Base-by-base conservation (phyloP, 352 stramenopile species). In the Pythium folliculosum region DNA sequence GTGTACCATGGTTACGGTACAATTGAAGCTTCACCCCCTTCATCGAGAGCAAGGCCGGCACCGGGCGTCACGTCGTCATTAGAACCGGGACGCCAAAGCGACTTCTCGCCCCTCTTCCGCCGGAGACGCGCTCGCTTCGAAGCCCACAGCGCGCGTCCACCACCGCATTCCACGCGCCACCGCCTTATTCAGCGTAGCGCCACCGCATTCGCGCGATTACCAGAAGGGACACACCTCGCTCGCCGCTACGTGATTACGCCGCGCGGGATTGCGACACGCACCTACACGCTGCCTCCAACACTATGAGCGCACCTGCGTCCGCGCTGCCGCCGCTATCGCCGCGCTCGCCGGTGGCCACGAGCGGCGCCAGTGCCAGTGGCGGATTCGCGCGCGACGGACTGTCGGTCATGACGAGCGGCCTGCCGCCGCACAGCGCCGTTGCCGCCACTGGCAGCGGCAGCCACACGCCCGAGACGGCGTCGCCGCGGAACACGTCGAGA, bases 321-420 rank as follows among this genome's bases (percentile, higher is more conserved):
- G 47, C 27, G 9, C 27, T 38, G 7, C 48, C 53, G 32, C 53
- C 55, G 40, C 22, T 49, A 37, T 14, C 69, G 63, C 52, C 57
- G 30, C 57, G 57, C 21, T 64, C 57, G 19, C 57, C 57, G 19
- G 47, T 44, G 45, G 47, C 44, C 22, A 6, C 40, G 21, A 43
- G 23, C 35, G 35, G 35, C 8, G 12, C 3, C 35, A 40, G 35
- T 47, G 35, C 32, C 7, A 51, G 37, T 35, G 38, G 54, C 17
- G 30, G 6, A 16, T 62, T 62, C 17, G 16, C 38, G 40, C 38
- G 55, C 19, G 55, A 62, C 22, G 40, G 40, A 9, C 55, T 62
- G 12, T 62, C 55, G 40, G 55, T 62, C 22, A 51, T 62, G 55
- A 62, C 55, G 40, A 62, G 40, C 32, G 27, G 14, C 3, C 6